phyloP scores from a whole-genome alignment of 1,284 basidiomycete species.

The Neolentinus lepideus region DNA sequence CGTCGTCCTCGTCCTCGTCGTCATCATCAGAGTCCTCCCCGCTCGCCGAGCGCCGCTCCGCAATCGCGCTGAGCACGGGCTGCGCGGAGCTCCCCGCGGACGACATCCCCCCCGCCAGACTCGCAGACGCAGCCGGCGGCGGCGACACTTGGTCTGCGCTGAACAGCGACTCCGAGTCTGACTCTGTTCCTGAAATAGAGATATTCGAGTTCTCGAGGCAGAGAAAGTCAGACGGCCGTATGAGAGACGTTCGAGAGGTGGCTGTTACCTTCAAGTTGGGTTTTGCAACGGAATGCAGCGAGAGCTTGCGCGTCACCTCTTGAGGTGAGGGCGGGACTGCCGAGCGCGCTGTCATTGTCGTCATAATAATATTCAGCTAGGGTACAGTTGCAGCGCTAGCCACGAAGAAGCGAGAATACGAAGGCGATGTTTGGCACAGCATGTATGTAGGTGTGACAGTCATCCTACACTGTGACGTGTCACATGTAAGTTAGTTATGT shows the following conservation, averaged over 20 bases:
- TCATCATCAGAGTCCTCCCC: constrained; percentile 74
- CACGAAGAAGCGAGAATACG: neutral
- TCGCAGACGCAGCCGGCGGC: constrained; percentile 18
- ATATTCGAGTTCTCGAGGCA: constrained; percentile 16
- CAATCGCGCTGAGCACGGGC: constrained; percentile 65
- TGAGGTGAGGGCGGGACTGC: constrained; percentile 76
- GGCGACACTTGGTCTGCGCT: constrained; percentile 41
- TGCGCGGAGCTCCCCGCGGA: constrained; percentile 19
- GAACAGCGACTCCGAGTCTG: constrained; percentile 75
- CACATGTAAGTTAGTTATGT: neutral
- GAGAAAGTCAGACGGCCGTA: constrained; percentile 1
- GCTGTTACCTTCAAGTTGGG: constrained; percentile 18
- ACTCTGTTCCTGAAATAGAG: constrained; percentile 64
- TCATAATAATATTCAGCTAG: constrained; percentile 7
- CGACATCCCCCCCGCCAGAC: constrained; percentile 10
- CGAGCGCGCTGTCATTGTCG: constrained; percentile 35
- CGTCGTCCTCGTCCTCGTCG: constrained; percentile 50
- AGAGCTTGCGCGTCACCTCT: constrained; percentile 84
- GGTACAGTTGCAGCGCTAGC: neutral
- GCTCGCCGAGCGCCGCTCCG: constrained; percentile 61
- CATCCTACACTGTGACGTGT: neutral
- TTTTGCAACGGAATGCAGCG: constrained; percentile 57
- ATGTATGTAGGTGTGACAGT: neutral
- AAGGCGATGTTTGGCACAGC: neutral
- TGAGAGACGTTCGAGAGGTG: neutral